Base-by-base conservation (phyloP, 495 filamentous ascomycete genomes). In the Pseudoneurospora amorphoporcata region DNA sequence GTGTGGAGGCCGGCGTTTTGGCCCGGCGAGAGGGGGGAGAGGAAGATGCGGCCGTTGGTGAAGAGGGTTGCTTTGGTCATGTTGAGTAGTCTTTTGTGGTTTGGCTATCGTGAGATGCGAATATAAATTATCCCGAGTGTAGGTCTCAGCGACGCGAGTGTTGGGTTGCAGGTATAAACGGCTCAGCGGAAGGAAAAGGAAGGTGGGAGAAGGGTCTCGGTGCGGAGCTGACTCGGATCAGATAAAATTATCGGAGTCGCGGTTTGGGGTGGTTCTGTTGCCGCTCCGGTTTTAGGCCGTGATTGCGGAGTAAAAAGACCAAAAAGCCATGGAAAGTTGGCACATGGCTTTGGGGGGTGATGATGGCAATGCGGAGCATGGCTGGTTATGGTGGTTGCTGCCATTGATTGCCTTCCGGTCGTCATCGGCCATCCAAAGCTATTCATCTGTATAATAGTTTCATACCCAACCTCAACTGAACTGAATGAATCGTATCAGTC, bases 11-110 rank as follows among this genome's bases (percentile, higher is more conserved):
- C 75, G 19, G 77, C 76, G 72, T 76, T 79, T 68, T 71, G 75
- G 32, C 77, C 78, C 1, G 77, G 79, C 10, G 76, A 69, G 47
- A 76, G 75, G 61, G 75, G 70, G 3, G 74, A 70, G 19, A 74
- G 70, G 32, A 79, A 79, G 72, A 80, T 75, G 12, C 73, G 73
- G 45, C 76, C 79, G 71, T 83, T 80, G 43, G 71, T 75, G 75
- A 82, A 80, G 71, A 82, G 77, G 29, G 74, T 80, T 75, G 78
- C 74, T 65, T 65, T 65, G 53, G 53, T 29, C 53, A 65, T 61
- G 23, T 58, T 61, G 39, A 2, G 47, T 43, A 7, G 3, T 9
- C 39, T 9, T 17, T 43, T 43, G 39, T 43, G 4, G 41, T 43
- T 41, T 43, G 8, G 39, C 39, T 40, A 1, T 23, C 23, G 39